Conservation (phyloP, 345 rosid species). For the Euclidium syriacum region DNA sequence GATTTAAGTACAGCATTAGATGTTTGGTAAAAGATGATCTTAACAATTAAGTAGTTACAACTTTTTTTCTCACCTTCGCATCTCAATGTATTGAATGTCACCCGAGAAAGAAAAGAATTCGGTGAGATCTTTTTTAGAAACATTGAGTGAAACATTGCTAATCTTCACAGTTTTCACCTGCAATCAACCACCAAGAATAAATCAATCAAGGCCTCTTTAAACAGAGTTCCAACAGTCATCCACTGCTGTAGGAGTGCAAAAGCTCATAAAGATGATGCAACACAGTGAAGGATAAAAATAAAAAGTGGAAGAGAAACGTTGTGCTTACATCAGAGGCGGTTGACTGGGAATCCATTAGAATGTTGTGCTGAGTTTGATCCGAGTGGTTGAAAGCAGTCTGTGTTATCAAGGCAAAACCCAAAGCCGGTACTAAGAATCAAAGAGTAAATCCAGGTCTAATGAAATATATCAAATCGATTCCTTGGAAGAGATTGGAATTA, state of each 20-base stretch:
- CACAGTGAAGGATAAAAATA: background rate
- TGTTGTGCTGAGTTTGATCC: constrained; percentile 22
- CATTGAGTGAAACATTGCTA: constrained; percentile 58
- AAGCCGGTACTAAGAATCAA: background rate
- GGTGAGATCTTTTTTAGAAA: constrained; percentile 53
- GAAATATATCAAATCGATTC: background rate
- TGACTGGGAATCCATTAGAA: constrained; percentile 28
- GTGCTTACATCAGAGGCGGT: constrained; percentile 11
- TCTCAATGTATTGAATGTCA: constrained; percentile 60
- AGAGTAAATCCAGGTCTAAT: too few relatives aligned
- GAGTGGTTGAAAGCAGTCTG: constrained; percentile 15
- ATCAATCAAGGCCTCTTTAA: background rate
- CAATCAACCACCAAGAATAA: constrained; percentile 5
- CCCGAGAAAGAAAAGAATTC: constrained; percentile 91
- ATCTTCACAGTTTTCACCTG: constrained; percentile 58
- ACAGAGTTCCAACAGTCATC: background rate
- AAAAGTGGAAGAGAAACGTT: background rate
- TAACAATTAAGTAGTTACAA: background rate
- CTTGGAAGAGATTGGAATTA: background rate
- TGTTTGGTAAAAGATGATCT: background rate
- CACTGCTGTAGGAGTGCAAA: background rate
- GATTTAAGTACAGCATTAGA: constrained; percentile 7
- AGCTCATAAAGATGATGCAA: background rate
- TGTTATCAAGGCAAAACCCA: background rate
- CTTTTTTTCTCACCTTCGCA: constrained; percentile 42